A percentile compares a stretch with the other conserved stretches of the same genome.
phyloP scores from a whole-genome alignment of 169 alveolate genomes.

The Theileria equi region DNA sequence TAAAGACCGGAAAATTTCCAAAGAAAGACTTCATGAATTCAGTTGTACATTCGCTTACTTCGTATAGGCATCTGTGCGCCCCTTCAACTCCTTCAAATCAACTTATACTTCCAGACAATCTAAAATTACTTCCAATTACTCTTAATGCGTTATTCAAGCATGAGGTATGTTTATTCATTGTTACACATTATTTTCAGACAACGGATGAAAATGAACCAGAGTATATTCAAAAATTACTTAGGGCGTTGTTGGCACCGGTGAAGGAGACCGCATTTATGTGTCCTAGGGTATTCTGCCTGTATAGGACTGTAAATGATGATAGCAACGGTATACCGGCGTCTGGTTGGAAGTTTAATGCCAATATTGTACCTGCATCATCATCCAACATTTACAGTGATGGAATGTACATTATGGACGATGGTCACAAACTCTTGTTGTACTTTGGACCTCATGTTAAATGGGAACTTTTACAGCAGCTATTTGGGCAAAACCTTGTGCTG shows the following conservation, averaged over 20 bases:
- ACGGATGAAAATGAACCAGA: no score
- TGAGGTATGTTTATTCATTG: constrained; percentile 36
- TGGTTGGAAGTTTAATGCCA: constrained; percentile 35
- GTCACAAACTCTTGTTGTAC: constrained; percentile 71
- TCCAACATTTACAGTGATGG: constrained; percentile 75
- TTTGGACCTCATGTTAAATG: constrained; percentile 72
- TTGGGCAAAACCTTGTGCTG: constrained; percentile 38
- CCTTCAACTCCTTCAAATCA: constrained; percentile 78
- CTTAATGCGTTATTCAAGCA: constrained; percentile 74
- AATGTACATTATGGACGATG: constrained; percentile 76
- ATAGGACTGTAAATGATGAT: constrained; percentile 38
- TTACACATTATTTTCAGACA: no score
- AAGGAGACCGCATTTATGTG: constrained; percentile 50
- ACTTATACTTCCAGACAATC: constrained; percentile 82
- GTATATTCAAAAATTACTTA: constrained; percentile 38
- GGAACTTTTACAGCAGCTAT: constrained; percentile 41
- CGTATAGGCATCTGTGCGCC: constrained; percentile 55
- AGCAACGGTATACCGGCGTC: constrained; percentile 10
- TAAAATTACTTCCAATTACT: constrained; percentile 74
- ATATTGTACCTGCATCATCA: constrained; percentile 68
- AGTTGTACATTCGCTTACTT: constrained; percentile 19
- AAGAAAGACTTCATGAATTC: constrained; percentile 7
- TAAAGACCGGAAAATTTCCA: constrained; percentile 7
- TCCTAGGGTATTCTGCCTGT: constrained; percentile 53
- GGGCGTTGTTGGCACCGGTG: constrained; percentile 36